These are phyloP conservation scores for Schizochytrium sp. DNA, from an alignment of 108 stramenopile species.

Conservation along the genomic window DNA sequence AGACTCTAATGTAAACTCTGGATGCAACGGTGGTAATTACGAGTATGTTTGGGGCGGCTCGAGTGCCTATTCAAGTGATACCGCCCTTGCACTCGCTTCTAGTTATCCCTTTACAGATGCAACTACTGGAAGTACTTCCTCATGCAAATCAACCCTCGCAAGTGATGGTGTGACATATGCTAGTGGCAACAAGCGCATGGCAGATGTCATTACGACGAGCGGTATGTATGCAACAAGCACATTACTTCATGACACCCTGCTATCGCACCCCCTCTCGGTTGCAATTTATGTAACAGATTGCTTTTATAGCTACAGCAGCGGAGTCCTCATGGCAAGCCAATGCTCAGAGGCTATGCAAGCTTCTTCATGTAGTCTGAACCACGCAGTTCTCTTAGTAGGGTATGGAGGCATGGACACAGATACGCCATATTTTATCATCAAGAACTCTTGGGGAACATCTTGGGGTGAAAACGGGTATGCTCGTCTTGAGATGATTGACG, in stretches of 20 bases:
- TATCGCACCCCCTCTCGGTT: conserved; percentile 2
- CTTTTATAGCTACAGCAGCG: conserved; percentile 22
- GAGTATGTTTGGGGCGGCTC: conserved; percentile 26
- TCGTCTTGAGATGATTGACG: neutral
- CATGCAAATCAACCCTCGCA: neutral
- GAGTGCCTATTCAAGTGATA: neutral
- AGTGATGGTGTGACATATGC: neutral
- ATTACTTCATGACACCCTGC: neutral
- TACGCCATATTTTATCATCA: conserved; percentile 22
- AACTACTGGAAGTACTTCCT: neutral
- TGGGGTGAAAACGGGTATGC: conserved; percentile 65
- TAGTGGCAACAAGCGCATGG: neutral
- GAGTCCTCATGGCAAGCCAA: neutral
- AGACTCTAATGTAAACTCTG: neutral
- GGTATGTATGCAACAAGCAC: neutral
- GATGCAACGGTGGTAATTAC: conserved; percentile 58
- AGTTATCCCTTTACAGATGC: neutral
- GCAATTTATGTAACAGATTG: conserved; percentile 4
- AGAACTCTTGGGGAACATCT: conserved; percentile 49
- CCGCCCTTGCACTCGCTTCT: neutral
- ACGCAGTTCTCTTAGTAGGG: conserved; percentile 44
- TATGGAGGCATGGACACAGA: conserved; percentile 40
- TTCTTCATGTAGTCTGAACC: conserved; percentile 29
- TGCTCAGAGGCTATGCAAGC: conserved; percentile 24
- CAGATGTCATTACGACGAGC: neutral